phyloP scores from a whole-genome alignment of 495 filamentous ascomycete species.

The Neurospora tetrasperma region DNA sequence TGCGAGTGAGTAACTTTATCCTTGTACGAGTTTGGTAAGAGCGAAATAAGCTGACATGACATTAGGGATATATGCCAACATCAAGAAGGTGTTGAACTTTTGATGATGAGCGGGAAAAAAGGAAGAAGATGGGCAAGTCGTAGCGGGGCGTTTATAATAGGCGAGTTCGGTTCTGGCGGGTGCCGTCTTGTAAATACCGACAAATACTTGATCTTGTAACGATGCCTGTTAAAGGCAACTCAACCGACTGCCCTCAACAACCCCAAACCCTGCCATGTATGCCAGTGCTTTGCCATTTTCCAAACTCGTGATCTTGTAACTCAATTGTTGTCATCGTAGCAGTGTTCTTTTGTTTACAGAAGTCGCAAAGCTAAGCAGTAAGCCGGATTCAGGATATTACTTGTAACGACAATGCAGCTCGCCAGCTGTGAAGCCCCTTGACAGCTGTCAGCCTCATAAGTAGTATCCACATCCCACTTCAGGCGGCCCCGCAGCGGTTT shows the following conservation, averaged over 20 bases:
- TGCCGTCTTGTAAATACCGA: not conserved
- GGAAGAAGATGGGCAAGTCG: not conserved
- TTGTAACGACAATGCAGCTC: not conserved
- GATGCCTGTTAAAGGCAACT: not conserved
- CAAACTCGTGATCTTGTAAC: not conserved
- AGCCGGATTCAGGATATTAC: too few species aligned
- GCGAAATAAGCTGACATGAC: not conserved
- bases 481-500: not conserved
- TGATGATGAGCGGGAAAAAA: slow-evolving; percentile 8
- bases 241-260: not conserved
- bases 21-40: not conserved
- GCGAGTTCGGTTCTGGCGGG: not conserved
- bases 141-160: not conserved
- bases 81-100: slow-evolving; percentile 39
- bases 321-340: not conserved
- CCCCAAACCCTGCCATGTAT: not conserved
- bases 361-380: not conserved
- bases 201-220: not conserved
- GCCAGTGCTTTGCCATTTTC: not conserved
- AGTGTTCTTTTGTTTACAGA: not conserved
- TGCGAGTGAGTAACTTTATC: slow-evolving; percentile 54
- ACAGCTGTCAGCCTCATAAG: not conserved
- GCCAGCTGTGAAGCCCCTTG: not conserved
- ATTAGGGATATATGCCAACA: slow-evolving; percentile 42
- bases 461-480: not conserved